A percentile compares a stretch with the other conserved stretches of the same genome.
Evolutionary conservation across 2,329 filamentous ascomycete genomes (phyloP).

Genomic region (Bipolaris gigantea): DNA sequence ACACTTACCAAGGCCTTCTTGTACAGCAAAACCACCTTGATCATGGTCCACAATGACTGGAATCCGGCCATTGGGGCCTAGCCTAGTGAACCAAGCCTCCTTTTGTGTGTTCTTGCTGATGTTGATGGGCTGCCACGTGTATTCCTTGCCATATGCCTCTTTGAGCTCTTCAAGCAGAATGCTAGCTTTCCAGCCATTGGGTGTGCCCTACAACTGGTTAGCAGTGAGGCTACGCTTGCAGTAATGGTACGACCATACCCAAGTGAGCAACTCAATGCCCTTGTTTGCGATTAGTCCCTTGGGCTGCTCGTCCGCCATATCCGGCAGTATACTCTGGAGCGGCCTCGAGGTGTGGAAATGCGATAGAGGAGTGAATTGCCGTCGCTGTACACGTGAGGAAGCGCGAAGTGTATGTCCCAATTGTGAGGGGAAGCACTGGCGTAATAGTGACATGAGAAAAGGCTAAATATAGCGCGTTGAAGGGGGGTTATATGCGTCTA

Average conservation of each 20-base stretch:
- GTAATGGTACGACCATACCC: constrained; percentile 12
- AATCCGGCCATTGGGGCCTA: constrained; percentile 67
- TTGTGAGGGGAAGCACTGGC: constrained; percentile 19
- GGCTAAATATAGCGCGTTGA: constrained; percentile 10
- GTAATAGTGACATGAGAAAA: constrained; percentile 26
- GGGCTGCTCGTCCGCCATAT: constrained; percentile 46
- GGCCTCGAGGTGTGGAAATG: constrained; percentile 26
- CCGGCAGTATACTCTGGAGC: constrained; percentile 19
- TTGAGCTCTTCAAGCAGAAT: constrained; percentile 68
- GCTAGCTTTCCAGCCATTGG: constrained; percentile 58
- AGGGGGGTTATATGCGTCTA: constrained; percentile 31
- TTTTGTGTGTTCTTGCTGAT: constrained; percentile 66
- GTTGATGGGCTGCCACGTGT: constrained; percentile 62
- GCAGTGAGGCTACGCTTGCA: neutral
- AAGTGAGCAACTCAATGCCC: constrained; percentile 67
- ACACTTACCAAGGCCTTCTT: constrained; percentile 46
- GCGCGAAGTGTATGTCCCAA: constrained; percentile 17
- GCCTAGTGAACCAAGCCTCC: constrained; percentile 65
- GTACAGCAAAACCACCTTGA: constrained; percentile 58
- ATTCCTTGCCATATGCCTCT: constrained; percentile 63
- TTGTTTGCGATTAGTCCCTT: constrained; percentile 63
- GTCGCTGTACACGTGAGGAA: constrained; percentile 15
- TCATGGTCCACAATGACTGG: constrained; percentile 69
- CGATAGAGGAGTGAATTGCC: constrained; percentile 12
- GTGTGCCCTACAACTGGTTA: constrained; percentile 38